Evolutionary conservation across 179 eudicot species (phyloP), one percentile per base, ranked within the genome.

Genomic region (Carnegiea gigantea): DNA sequence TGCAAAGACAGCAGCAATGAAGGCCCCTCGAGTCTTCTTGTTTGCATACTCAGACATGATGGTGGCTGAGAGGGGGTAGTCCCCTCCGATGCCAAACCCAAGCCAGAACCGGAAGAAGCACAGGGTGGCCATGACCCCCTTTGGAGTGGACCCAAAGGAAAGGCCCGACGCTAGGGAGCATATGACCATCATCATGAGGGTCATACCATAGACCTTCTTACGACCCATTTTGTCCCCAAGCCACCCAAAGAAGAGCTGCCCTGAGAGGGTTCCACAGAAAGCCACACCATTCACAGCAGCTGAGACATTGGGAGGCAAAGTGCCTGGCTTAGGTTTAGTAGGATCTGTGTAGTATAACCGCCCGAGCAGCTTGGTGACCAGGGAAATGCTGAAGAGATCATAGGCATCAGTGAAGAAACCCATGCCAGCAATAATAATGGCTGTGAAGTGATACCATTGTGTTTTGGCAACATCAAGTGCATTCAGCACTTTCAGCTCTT

Each of bases 331-430:
- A 3, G 2, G 14, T 26, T 53, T 2, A 44, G 21, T 20, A 15
- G 84, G 72, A 0, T 23, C 10, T 0, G 80, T 82, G 62, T 82
- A 82, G 71, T 82, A 82, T 11, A 82, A 51, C 0, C 84, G 84
- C 6, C 84, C 84, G 6, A 82, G 80, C 9, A 82, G 80, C n/a
- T 82, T 82, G 18, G 84, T 82, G 17, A 82, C 84, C 5, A 82
- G 74, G 48, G 84, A 77, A 44, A 82, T 82, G 23, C 70, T 49
- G 23, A 82, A 82, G 18, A 82, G 84, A 57, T 82, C 84, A 21
- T 82, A 82, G 44, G 84, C 84, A 82, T 82, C 84, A 5, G 84
- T 82, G 77, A 82, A 82, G 80, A 82, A 82, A 2, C 84, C 84
- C 84, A 82, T 82, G 0, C 84, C 84, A 28, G 84, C 84, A 36